Base-by-base conservation (phyloP, 441 rosid genomes). In the Populus tomentosa region DNA sequence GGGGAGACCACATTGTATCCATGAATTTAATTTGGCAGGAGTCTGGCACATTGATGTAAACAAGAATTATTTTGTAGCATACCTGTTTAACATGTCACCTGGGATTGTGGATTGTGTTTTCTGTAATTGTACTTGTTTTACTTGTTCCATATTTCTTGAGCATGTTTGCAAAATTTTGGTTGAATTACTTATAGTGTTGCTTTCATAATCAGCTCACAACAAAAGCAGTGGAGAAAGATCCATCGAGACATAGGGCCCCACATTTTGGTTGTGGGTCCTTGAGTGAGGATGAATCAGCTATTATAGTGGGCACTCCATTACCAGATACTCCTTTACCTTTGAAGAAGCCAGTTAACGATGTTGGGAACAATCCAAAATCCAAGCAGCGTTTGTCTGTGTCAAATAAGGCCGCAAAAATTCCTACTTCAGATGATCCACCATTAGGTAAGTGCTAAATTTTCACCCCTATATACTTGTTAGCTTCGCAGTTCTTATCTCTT, bases 171-270 rank as follows among this genome's bases (percentile, higher is more conserved):
- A 18, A 53, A 53, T 53, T 53, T n/a, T 59, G 24, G 9, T 59
- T 7, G 61, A 53, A 53, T 53, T 18, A 20, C 21, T 23, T 28
- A 28, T 75, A 8, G 62, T 75, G 11, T 83, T 80, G 38, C 72
- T 21, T 78, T 65, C 73, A 14, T 70, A 28, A 80, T 67, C 86
- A 91, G 94, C 90, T 91, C 64, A 88, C 97, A 6, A 69, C 79
- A 21, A 88, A 87, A 84, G 89, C 90, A 62, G 94, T 89, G 79
- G 95, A 89, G 76, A 94, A 92, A 84, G 88, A 87, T 81, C 78
- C 83, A 62, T 66, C 90, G 20, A 86, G 92, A 82, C 26, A 96
- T 80, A 88, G 94, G 26, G 77, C 90, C 68, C 90, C 91, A 7
- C 97, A 94, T 77, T 92, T 89, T 75, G 84, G 79, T 30, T 91